These are phyloP conservation scores for Akanthomyces muscarius DNA, from an alignment of 2,329 filamentous ascomycete genomes.

Conservation along the genomic window DNA sequence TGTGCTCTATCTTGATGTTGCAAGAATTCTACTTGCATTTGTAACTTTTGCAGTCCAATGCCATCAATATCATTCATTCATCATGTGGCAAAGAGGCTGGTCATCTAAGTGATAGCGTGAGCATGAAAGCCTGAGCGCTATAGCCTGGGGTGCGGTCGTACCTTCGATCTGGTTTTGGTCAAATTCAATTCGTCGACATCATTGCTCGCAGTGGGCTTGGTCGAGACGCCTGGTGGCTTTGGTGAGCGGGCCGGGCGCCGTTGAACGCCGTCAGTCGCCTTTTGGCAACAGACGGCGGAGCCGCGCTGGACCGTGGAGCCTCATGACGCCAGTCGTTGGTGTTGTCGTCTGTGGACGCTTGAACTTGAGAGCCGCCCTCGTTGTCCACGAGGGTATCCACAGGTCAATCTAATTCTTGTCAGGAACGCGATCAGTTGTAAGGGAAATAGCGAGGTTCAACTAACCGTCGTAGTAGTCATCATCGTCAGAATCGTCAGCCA, in stretches of 20 bases:
- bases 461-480: constrained; percentile 84
- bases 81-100: constrained; percentile 16
- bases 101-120: constrained; percentile 10
- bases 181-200: constrained; percentile 58
- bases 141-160: not conserved
- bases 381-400: constrained; percentile 77
- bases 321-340: constrained; percentile 38
- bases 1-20: constrained; percentile 16
- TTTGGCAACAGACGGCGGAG: constrained; percentile 42
- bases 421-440: constrained; percentile 11
- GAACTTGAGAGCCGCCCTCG: constrained; percentile 77
- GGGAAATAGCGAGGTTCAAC: constrained; percentile 19
- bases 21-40: constrained; percentile 7
- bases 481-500: constrained; percentile 87
- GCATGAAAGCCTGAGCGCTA: not conserved
- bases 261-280: constrained; percentile 46
- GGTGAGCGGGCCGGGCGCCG: constrained; percentile 41
- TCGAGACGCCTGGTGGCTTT: constrained; percentile 50
- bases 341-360: constrained; percentile 41
- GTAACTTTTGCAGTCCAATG: constrained; percentile 15
- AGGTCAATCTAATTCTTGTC: constrained; percentile 67
- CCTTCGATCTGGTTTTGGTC: constrained; percentile 20
- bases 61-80: constrained; percentile 12
- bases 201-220: constrained; percentile 66
- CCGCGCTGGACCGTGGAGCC: constrained; percentile 41